Base-by-base conservation (phyloP, 805 yeast species). In the Candida andamanensis region DNA sequence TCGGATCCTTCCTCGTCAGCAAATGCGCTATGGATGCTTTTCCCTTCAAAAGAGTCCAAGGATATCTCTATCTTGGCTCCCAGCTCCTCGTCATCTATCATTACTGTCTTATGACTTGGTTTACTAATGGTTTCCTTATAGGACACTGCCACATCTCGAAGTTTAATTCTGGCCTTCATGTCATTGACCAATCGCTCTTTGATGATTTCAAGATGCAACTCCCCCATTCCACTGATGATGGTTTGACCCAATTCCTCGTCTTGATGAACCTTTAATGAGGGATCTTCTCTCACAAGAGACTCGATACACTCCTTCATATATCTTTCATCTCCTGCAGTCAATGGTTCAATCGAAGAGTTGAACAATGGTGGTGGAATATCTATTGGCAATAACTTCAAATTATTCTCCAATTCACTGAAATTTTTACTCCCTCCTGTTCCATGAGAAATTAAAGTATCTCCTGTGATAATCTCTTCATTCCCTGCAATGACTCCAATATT, bases 171-270 rank as follows among this genome's bases (percentile, higher is more conserved):
- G 3, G 95, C 95, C 52, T 81, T 80, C 70, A 87, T 68, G 36
- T 86, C 95, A 26, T 73, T 74, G n/a, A 85, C 59, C 25, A 87
- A 67, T 34, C 97, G 67, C 46, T 85, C 92, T 29, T 69, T 70
- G 2, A 92, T 83, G 43, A 92, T 87, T 45, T 92, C 97, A 30
- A 92, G 67, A 59, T 92, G 98, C 29, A 92, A 67, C 50, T 92
- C 97, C 24, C 98, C 98, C 97, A 90, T 90, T 19, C 98, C 98
- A 13, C 95, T 79, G 18, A 92, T 58, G 17, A 89, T 72, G 2
- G 89, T 79, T 59, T 92, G 97, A 5, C 92, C 95, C 35, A 85
- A 67, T 45, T 90, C 97, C 37, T 85, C 89, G 53, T 92, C 85
- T 30, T 67, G 71, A 3, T 74, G 58, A 6, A 85, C 71, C 18